Conservation (phyloP, 345 rosid genomes). For the Moricandia arvensis region DNA sequence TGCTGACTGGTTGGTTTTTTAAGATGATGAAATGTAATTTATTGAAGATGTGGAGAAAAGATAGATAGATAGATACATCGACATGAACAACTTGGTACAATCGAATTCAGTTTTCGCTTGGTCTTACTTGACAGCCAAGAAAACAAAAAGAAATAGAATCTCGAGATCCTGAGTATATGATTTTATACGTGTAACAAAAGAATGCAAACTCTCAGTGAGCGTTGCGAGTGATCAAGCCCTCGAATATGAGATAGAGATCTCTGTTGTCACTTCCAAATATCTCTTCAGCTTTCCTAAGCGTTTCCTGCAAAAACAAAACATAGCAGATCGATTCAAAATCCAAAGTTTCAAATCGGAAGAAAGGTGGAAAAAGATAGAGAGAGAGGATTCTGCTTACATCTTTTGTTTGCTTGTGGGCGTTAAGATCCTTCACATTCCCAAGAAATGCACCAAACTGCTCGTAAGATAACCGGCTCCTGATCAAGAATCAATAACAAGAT, state of each 20-base stretch:
- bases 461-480: conserved; percentile 57
- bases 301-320: conserved; percentile 51
- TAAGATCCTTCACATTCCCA: conserved; percentile 91
- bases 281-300: conserved; percentile 80
- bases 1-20: no score
- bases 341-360: neutral
- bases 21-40: conserved; percentile 5
- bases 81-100: conserved; percentile 7
- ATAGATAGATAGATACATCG: conserved; percentile 6
- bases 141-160: conserved; percentile 18
- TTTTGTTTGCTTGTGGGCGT: conserved; percentile 84
- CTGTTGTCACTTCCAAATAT: conserved; percentile 78
- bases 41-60: neutral
- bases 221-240: conserved; percentile 75
- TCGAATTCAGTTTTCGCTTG: conserved; percentile 19
- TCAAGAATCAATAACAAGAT: conserved; percentile 11
- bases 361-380: neutral
- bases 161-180: conserved; percentile 8
- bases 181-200: conserved; percentile 13
- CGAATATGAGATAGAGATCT: conserved; percentile 75
- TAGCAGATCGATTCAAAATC: neutral
- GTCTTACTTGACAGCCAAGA: conserved; percentile 27
- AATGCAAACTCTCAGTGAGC: conserved; percentile 44
- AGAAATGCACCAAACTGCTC: conserved; percentile 92
- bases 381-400: conserved; percentile 47